Base-by-base conservation (phyloP, 768 basidiomycete species). In the Lactarius psammicola region DNA sequence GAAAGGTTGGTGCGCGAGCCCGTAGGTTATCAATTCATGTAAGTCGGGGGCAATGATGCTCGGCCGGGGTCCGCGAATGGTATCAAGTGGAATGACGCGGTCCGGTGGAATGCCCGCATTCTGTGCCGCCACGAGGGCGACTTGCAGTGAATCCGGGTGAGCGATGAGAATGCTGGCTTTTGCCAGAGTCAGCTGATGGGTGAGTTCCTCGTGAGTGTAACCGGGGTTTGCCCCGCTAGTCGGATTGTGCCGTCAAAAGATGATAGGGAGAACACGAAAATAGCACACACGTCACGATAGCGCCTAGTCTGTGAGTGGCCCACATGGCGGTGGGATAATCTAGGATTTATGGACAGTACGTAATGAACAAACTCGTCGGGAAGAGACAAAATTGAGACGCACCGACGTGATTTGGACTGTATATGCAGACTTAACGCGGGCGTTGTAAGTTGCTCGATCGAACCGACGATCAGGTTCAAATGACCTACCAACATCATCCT, bases 161-260 rank as follows among this genome's bases (percentile, higher is more conserved):
- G 73, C 68, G 7, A 80, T 64, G 31, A 80, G 56, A 13, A 78
- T n/a, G 17, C 57, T 36, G 6, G 69, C 59, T 28, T 63, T 70
- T n/a, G 64, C 38, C 20, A 62, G 28, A 1, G 64, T 63, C 18
- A 89, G 77, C 72, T 89, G 87, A 71, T 88, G 78, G 3, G 74
- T 75, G 2, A 89, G 79, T 70, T 89, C 88, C 13, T 84, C 83
- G 2, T 76, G 71, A 18, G 82, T 84, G 72, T 82, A 89, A 6
- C 76, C 75, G 3, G 88, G 88, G 69, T 89, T 89, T 13, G 86
- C 84, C 20, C 85, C 84, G 15, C 86, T 87, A 46, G 8, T 30
- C 23, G 51, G 10, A 4, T 42, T 10, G 20, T 54, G 20, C 20
- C 38, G 26, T 49, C 60, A 57, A 36, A 51, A 55, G n/a, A 59